Base-by-base conservation (phyloP, 148 eudicot species). In the Fagopyrum tataricum region DNA sequence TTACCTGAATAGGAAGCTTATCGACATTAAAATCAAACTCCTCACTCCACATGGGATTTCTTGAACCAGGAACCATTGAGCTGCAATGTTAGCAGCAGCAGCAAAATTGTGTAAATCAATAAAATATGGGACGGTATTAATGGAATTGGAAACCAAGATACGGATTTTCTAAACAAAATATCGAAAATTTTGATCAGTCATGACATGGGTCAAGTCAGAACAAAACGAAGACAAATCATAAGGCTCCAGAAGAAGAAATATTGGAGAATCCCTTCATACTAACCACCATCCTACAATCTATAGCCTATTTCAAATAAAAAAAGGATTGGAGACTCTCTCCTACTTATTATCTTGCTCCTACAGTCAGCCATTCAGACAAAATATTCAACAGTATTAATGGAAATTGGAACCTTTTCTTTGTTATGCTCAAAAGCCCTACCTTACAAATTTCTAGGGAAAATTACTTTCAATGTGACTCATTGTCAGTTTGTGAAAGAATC, bases 21-120 rank as follows among this genome's bases (percentile, higher is more conserved):
- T 88, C 88, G 37, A 89, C 93, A 81, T 82, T 76, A 82, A 94
- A 94, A 79, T 85, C 87, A 78, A 94, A 94, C 81, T 87, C 97
- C 82, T 94, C 98, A 59, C 97, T 96, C 98, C 98, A 94, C 96
- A 91, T 89, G 42, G 98, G 97, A 73, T 91, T 94, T 87, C 95
- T 91, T 77, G 98, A 91, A 71, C 97, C 90, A 83, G 97, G 97
- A 82, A 94, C 84, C 97, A 94, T 91, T 55, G 98, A 94, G 75
- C 98, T 94, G 88, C 82, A 82, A 48, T 41, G 43, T 23, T 41
- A 80, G 77, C 31, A 75, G 73, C 13, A 70, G 56, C 0, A 71
- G 41, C 39, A 71, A 26, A 71, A 44, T 71, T 49, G 44, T 31
- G 18, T 4, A 26, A 23, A 68, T 23, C 56, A 71, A n/a, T 71